phyloP scores from a whole-genome alignment of 176 grass and related monocot species.

The Carex myosuroides region DNA sequence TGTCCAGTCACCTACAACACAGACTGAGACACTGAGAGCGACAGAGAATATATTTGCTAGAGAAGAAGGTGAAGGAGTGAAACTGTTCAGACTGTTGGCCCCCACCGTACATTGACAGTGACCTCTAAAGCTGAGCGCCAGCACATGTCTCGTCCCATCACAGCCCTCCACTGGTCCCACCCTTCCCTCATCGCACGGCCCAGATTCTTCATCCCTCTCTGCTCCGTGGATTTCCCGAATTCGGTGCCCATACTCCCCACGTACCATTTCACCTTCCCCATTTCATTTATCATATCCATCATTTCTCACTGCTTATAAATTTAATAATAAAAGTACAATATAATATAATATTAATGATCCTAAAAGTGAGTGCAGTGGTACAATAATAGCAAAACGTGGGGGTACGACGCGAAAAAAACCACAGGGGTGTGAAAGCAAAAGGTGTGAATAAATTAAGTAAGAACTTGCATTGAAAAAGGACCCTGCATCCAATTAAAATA shows the following conservation, averaged over 20 bases:
- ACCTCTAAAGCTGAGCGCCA: slow-evolving; percentile 23
- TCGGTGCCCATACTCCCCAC: slow-evolving; percentile 24
- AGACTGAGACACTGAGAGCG: slow-evolving; percentile 13
- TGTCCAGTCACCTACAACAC: slow-evolving; percentile 4
- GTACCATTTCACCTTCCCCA: neutral
- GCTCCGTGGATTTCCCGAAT: neutral
- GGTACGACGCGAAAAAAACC: neutral
- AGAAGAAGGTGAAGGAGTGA: neutral
- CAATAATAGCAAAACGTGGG: neutral
- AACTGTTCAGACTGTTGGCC: neutral
- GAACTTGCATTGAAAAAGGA: neutral
- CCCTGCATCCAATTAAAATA: neutral
- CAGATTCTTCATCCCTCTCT: neutral
- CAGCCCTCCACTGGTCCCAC: slow-evolving; percentile 13
- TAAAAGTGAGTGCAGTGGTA: neutral
- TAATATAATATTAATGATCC: neutral
- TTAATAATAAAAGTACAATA: neutral
- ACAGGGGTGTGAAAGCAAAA: neutral
- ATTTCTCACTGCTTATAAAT: slow-evolving; percentile 2
- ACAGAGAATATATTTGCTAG: slow-evolving; percentile 13
- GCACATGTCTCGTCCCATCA: slow-evolving; percentile 35
- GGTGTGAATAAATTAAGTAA: neutral
- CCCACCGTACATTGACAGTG: slow-evolving; percentile 22
- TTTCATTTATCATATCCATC: too few relatives aligned
- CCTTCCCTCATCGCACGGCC: slow-evolving; percentile 3